A percentile compares a stretch with the other conserved stretches of the same genome.
phyloP scores from a whole-genome alignment of 2,329 filamentous ascomycete genomes.

The Neocucurbitaria cava region DNA sequence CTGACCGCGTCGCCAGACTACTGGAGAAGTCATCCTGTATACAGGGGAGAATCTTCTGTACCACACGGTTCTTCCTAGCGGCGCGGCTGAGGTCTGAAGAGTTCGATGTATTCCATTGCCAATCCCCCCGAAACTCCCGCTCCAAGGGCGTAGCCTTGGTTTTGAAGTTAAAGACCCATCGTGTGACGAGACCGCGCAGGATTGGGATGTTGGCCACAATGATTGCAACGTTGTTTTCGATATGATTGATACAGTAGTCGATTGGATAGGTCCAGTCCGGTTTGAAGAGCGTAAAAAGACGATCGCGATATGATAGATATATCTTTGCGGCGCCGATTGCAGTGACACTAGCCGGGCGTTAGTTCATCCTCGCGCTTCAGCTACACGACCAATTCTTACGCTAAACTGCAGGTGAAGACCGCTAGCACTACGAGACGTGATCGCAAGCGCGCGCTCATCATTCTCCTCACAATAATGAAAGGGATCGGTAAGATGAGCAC shows the following conservation, averaged over 20 bases:
- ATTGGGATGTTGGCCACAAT: conserved; percentile 52
- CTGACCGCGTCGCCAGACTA: conserved; percentile 37
- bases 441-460: conserved; percentile 50
- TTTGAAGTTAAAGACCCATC: conserved; percentile 50
- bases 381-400: conserved; percentile 28
- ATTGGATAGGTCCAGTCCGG: conserved; percentile 53
- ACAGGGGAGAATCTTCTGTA: conserved; percentile 44
- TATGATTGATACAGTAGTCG: conserved; percentile 51
- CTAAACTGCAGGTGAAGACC: conserved; percentile 50
- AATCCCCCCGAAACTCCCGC: conserved; percentile 36
- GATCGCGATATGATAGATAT: conserved; percentile 50
- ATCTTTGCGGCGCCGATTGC: conserved; percentile 50
- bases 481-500: conserved; percentile 51
- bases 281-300: conserved; percentile 44
- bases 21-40: conserved; percentile 45
- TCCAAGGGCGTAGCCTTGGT: conserved; percentile 44
- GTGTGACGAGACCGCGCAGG: conserved; percentile 50
- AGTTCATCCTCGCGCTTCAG: background rate
- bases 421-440: conserved; percentile 48
- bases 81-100: conserved; percentile 35
- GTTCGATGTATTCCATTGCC: conserved; percentile 38
- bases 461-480: conserved; percentile 49
- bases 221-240: conserved; percentile 52
- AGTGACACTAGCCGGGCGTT: conserved; percentile 39
- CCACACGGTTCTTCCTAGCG: conserved; percentile 29